Conservation (phyloP, 2,329 filamentous ascomycete genomes). For the Microsporum ferrugineum region DNA sequence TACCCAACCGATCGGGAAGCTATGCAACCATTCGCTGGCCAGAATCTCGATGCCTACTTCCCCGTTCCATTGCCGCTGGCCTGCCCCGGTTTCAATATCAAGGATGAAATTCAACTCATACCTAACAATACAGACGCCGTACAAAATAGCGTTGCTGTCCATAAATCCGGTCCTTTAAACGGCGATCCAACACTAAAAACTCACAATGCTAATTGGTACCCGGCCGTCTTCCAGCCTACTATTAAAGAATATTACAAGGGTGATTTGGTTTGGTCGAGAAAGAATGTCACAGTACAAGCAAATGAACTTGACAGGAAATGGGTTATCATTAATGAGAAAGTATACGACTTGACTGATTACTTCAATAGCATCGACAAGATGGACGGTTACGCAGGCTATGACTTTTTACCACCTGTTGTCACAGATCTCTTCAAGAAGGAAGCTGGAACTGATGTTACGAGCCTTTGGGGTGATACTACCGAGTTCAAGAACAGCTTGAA, state of each 20-base stretch:
- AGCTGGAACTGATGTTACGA: conserved; percentile 66
- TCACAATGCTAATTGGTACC: conserved; percentile 63
- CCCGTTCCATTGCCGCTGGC: conserved; percentile 61
- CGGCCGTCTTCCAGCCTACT: conserved; percentile 56
- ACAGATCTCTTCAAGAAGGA: conserved; percentile 59
- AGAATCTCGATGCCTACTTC: conserved; percentile 77
- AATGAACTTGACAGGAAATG: conserved; percentile 58
- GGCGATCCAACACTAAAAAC: conserved; percentile 49
- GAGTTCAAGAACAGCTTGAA: conserved; percentile 55
- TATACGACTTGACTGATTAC: conserved; percentile 91
- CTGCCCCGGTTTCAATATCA: conserved; percentile 61
- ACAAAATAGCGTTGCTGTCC: conserved; percentile 45
- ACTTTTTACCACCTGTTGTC: conserved; percentile 61
- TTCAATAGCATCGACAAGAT: conserved; percentile 59
- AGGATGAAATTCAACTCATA: conserved; percentile 37
- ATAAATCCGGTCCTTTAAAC: conserved; percentile 55
- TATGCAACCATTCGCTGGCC: conserved; percentile 70
- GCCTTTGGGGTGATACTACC: conserved; percentile 45
- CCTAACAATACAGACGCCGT: conserved; percentile 57
- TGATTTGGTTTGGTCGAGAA: conserved; percentile 59
- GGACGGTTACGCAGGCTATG: conserved; percentile 47
- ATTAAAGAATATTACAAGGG: conserved; percentile 85
- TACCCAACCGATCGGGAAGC: conserved; percentile 28
- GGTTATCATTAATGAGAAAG: conserved; percentile 61
- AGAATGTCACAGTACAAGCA: conserved; percentile 54